A percentile compares a stretch with the other conserved stretches of the same genome.
These are phyloP conservation scores for Betula pendula DNA, from an alignment of 306 rosid species.

Conservation along the genomic window DNA sequence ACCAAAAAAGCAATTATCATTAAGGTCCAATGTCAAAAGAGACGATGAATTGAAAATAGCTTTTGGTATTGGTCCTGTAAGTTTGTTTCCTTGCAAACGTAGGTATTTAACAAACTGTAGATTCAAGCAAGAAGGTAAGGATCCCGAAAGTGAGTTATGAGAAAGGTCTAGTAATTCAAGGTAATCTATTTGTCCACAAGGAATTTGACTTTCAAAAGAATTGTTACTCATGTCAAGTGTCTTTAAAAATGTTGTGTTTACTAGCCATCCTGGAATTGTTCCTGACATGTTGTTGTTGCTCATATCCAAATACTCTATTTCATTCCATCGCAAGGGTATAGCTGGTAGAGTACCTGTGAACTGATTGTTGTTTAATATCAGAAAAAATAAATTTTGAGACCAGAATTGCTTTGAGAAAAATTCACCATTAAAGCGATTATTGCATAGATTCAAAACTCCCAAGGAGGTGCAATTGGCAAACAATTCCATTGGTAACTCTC, in stretches of 20 bases:
- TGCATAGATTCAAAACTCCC: not conserved
- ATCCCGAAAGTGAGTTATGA: slow-evolving; percentile 10
- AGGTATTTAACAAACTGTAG: not conserved
- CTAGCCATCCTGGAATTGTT: not conserved
- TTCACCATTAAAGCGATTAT: not conserved
- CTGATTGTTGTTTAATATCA: not conserved
- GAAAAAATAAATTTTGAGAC: accelerated
- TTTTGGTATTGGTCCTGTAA: not conserved
- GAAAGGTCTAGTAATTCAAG: not conserved
- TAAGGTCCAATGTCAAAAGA: not conserved
- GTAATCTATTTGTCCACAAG: not conserved
- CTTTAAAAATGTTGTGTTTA: accelerated
- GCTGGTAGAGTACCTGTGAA: not conserved
- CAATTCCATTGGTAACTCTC: not conserved
- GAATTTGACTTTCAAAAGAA: not conserved
- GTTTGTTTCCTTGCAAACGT: not conserved
- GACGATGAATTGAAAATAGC: not conserved
- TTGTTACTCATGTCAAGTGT: not conserved
- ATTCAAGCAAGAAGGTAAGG: slow-evolving; percentile 8
- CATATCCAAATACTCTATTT: not conserved
- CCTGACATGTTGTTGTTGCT: not conserved
- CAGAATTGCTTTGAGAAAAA: not conserved
- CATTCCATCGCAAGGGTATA: accelerated
- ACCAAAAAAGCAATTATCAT: slow-evolving; percentile 3
- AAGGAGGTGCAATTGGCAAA: not conserved